A percentile compares a stretch with the other conserved stretches of the same genome.
Evolutionary conservation across 2,329 filamentous ascomycete genomes (phyloP).

Genomic region (Proliferodiscus dingleyae): DNA sequence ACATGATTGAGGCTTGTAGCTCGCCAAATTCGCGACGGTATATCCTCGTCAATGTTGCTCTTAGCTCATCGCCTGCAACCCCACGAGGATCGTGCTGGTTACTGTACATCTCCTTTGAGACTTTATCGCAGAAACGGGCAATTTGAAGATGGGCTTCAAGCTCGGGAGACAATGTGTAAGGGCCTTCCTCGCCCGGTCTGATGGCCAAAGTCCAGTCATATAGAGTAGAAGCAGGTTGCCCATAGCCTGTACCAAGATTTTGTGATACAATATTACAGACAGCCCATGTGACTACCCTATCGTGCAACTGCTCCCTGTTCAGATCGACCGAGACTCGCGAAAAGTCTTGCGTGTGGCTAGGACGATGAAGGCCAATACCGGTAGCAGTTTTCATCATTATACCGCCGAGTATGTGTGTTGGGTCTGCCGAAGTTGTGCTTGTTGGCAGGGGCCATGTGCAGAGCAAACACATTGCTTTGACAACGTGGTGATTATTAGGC

Average conservation of each 20-base stretch:
- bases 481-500: slow-evolving; percentile 72
- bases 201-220: slow-evolving; percentile 70
- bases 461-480: slow-evolving; percentile 74
- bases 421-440: slow-evolving; percentile 74
- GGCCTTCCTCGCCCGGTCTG: slow-evolving; percentile 54
- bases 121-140: slow-evolving; percentile 71
- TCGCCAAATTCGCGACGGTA: slow-evolving; percentile 62
- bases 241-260: slow-evolving; percentile 76
- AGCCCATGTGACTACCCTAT: slow-evolving; percentile 76
- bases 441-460: slow-evolving; percentile 81
- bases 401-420: slow-evolving; percentile 71
- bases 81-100: slow-evolving; percentile 69
- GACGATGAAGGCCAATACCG: slow-evolving; percentile 75
- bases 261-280: slow-evolving; percentile 82
- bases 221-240: slow-evolving; percentile 71
- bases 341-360: slow-evolving; percentile 79
- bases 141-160: slow-evolving; percentile 65
- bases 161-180: slow-evolving; percentile 55
- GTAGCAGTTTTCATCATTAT: slow-evolving; percentile 86
- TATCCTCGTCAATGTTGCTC: slow-evolving; percentile 61
- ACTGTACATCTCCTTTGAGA: slow-evolving; percentile 75
- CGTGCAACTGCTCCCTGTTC: slow-evolving; percentile 72
- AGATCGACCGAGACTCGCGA: slow-evolving; percentile 69
- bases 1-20: slow-evolving; percentile 55
- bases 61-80: slow-evolving; percentile 61